phyloP scores from a whole-genome alignment of 148 eudicot genomes.

The Nepenthes mirabilis region DNA sequence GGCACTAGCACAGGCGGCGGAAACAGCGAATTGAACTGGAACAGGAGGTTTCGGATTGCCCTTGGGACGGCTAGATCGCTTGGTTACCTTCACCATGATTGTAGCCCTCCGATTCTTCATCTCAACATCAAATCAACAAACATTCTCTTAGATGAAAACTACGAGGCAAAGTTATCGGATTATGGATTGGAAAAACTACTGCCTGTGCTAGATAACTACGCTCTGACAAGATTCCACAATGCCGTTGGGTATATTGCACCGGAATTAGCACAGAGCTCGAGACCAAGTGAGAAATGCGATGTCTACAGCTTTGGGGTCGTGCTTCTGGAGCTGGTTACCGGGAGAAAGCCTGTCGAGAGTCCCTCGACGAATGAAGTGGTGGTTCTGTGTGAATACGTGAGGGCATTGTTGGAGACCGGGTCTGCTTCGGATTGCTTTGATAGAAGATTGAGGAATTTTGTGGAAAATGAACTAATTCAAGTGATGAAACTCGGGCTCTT shows the following conservation, averaged over 20 bases:
- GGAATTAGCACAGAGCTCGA: slow-evolving; percentile 65
- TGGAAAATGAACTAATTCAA: slow-evolving; percentile 77
- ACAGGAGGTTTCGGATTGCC: slow-evolving; percentile 66
- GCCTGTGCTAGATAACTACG: slow-evolving; percentile 40
- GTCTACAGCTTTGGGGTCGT: slow-evolving; percentile 86
- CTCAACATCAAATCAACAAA: slow-evolving; percentile 80
- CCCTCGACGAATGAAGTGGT: slow-evolving; percentile 52
- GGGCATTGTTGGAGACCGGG: slow-evolving; percentile 54
- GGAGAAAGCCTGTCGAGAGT: slow-evolving; percentile 88
- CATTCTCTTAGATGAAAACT: slow-evolving; percentile 64
- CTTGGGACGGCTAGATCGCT: slow-evolving; percentile 82
- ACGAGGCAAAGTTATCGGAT: slow-evolving; percentile 64
- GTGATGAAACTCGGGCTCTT: slow-evolving; percentile 84
- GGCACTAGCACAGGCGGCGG: slow-evolving; percentile 55
- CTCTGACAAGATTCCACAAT: slow-evolving; percentile 53
- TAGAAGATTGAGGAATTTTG: slow-evolving; percentile 52
- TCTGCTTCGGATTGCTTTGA: slow-evolving; percentile 72
- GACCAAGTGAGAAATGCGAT: slow-evolving; percentile 69
- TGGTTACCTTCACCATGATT: slow-evolving; percentile 88
- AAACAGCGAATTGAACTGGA: slow-evolving; percentile 58
- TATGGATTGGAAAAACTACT: slow-evolving; percentile 57
- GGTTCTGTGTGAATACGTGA: slow-evolving; percentile 76
- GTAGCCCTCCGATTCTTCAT: slow-evolving; percentile 72
- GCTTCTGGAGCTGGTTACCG: slow-evolving; percentile 78
- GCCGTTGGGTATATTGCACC: slow-evolving; percentile 91